A percentile compares a stretch with the other conserved stretches of the same genome.
phyloP scores from a whole-genome alignment of 225 moss, liverwort and hornwort species.

The Rhytidiadelphus loreus region DNA sequence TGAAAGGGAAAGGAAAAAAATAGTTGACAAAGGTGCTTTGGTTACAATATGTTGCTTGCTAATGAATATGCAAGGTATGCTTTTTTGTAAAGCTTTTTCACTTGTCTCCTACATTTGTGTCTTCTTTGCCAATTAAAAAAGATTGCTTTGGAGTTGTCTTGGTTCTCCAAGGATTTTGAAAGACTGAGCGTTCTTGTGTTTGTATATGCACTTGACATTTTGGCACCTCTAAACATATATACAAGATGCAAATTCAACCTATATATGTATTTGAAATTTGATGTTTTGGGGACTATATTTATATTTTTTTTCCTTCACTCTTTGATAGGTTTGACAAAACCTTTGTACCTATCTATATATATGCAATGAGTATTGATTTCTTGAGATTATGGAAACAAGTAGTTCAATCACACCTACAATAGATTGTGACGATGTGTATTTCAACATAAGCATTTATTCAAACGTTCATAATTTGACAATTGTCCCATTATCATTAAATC shows the following conservation, averaged over 20 bases:
- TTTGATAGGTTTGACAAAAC: not conserved
- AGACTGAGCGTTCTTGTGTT: not conserved
- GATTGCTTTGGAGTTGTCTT: not conserved
- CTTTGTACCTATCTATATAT: rapidly evolving
- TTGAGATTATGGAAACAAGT: not conserved
- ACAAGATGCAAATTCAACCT: not conserved
- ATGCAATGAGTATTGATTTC: not conserved
- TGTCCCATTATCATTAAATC: not conserved
- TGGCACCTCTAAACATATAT: not conserved
- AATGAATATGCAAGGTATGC: no score
- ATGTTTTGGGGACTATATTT: not conserved
- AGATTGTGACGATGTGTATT: not conserved
- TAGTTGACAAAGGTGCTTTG: not conserved
- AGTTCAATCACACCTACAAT: not conserved
- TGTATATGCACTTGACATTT: not conserved
- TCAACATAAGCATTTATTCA: no score
- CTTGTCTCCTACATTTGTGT: no score
- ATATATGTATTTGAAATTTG: not conserved
- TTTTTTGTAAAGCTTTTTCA: not conserved
- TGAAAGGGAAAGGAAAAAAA: not conserved
- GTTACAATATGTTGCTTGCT: not conserved
- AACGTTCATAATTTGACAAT: not conserved
- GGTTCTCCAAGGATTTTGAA: not conserved
- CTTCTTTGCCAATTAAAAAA: not conserved
- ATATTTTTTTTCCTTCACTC: not conserved